Conservation (phyloP, 805 yeast genomes). For the Schwanniomyces sp. region DNA sequence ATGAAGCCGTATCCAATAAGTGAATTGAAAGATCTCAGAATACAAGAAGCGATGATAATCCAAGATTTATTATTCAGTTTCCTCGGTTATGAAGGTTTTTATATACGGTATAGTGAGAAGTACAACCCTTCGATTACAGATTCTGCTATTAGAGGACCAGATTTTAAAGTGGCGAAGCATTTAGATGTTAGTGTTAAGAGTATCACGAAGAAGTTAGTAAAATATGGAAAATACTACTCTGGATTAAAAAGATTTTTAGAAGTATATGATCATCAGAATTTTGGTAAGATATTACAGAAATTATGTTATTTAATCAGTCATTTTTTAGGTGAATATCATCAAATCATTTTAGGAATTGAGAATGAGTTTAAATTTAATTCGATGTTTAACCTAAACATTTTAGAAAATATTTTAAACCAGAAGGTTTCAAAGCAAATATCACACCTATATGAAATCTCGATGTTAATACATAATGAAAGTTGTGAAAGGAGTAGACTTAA, state of each 20-base stretch:
- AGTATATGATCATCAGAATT: slow-evolving; percentile 49
- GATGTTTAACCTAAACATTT: slow-evolving; percentile 55
- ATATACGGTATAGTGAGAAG: slow-evolving; percentile 64
- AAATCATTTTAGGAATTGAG: slow-evolving; percentile 47
- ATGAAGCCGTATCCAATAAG: slow-evolving; percentile 47
- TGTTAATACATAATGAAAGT: slow-evolving; percentile 51
- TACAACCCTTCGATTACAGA: slow-evolving; percentile 48
- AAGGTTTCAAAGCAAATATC: slow-evolving; percentile 34
- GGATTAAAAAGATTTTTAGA: slow-evolving; percentile 62
- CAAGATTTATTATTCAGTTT: slow-evolving; percentile 70
- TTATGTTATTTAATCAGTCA: slow-evolving; percentile 58
- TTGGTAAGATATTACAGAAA: slow-evolving; percentile 75
- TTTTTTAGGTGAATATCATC: slow-evolving; percentile 25
- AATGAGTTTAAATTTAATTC: slow-evolving; percentile 48
- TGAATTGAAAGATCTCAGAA: slow-evolving; percentile 45
- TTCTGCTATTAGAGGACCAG: slow-evolving; percentile 64
- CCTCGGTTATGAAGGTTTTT: slow-evolving; percentile 74
- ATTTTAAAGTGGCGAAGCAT: slow-evolving; percentile 66
- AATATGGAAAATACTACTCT: slow-evolving; percentile 61
- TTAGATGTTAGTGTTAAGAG: slow-evolving; percentile 75
- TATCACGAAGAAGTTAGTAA: slow-evolving; percentile 59
- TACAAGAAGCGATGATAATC: slow-evolving; percentile 73
- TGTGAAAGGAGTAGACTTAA: slow-evolving; percentile 24
- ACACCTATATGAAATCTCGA: slow-evolving; percentile 59
- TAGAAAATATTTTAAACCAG: slow-evolving; percentile 43